These are phyloP conservation scores for Ustulina deusta DNA, from an alignment of 2,329 filamentous ascomycete species.

Conservation along the genomic window DNA sequence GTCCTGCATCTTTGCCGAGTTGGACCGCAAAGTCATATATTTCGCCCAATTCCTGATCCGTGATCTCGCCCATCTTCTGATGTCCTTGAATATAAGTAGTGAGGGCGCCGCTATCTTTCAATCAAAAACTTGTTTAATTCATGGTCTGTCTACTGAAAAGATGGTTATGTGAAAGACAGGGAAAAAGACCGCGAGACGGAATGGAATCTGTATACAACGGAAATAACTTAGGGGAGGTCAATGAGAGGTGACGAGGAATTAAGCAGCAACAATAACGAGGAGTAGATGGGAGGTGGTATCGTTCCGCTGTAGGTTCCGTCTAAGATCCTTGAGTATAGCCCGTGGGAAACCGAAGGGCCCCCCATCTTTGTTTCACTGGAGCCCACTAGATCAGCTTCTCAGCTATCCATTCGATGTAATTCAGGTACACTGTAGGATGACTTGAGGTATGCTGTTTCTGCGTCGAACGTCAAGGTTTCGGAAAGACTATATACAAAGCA, in stretches of 20 bases:
- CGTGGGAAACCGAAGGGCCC: slow-evolving; percentile 30
- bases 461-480: not conserved
- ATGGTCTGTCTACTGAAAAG: not conserved
- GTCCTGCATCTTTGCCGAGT: slow-evolving; percentile 76
- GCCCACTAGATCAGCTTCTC: slow-evolving; percentile 10
- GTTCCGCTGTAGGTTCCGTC: slow-evolving; percentile 32
- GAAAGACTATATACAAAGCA: not conserved
- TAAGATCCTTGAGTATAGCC: slow-evolving; percentile 1
- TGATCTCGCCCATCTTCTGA: slow-evolving; percentile 43
- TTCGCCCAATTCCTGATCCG: slow-evolving; percentile 66
- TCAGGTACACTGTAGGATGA: not conserved
- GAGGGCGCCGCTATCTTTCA: not conserved
- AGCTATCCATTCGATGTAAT: too few species aligned
- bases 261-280: not conserved
- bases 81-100: not conserved
- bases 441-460: not conserved
- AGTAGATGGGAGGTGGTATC: not conserved
- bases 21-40: slow-evolving; percentile 79
- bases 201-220: not conserved
- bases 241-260: not conserved
- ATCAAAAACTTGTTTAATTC: not conserved
- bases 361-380: slow-evolving; percentile 16
- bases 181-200: not conserved
- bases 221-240: not conserved
- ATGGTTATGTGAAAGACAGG: not conserved